phyloP scores from a whole-genome alignment of 768 basidiomycete species.

The Pleurotus citrinopileatus region DNA sequence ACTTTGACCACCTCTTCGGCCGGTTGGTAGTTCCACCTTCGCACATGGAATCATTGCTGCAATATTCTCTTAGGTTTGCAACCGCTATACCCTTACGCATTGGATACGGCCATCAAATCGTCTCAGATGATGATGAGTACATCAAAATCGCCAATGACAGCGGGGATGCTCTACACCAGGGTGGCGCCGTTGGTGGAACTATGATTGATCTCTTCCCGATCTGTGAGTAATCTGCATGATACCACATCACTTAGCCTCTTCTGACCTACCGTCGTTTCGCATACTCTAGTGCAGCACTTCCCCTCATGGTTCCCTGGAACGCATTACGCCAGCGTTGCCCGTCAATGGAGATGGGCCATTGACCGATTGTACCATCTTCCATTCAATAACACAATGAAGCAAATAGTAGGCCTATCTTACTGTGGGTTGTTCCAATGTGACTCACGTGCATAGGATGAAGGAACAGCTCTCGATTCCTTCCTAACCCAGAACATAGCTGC shows the following conservation, averaged over 20 bases:
- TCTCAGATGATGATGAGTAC: slow-evolving; percentile 20
- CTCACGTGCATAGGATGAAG: slow-evolving; percentile 12
- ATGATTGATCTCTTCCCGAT: slow-evolving; percentile 21
- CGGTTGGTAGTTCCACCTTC: background rate
- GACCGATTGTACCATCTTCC: background rate
- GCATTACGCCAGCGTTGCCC: slow-evolving; percentile 1
- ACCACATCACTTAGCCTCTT: background rate
- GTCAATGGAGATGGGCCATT: background rate
- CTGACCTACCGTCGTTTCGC: background rate
- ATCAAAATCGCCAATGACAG: slow-evolving; percentile 16
- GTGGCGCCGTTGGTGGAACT: slow-evolving; percentile 17
- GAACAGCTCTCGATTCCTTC: slow-evolving; percentile 16
- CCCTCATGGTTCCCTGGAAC: slow-evolving; percentile 10
- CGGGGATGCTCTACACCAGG: slow-evolving; percentile 11
- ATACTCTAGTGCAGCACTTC: background rate
- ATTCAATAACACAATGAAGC: background rate
- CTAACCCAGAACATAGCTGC: slow-evolving; percentile 12
- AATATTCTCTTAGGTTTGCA: slow-evolving; percentile 16
- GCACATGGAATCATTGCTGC: background rate
- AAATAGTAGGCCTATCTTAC: slow-evolving; percentile 11
- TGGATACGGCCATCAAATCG: slow-evolving; percentile 21
- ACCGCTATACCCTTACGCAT: slow-evolving; percentile 20
- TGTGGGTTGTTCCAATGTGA: background rate
- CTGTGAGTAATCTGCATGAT: slow-evolving; percentile 10
- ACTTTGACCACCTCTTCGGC: background rate